phyloP scores from a whole-genome alignment of 2,329 filamentous ascomycete species.

The Ciborinia camelliae region DNA sequence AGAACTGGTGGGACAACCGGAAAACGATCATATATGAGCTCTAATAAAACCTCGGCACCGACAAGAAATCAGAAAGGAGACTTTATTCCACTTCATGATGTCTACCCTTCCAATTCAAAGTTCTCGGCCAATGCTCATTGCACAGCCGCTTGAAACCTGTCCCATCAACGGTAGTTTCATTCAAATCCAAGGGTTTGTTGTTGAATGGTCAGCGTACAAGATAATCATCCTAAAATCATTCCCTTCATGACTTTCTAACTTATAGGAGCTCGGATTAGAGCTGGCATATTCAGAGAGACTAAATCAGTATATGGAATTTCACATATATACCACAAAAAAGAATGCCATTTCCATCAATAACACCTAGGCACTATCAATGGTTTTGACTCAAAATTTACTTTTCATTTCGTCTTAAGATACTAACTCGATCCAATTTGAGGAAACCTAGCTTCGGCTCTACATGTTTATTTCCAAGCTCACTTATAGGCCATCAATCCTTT shows the following conservation, averaged over 20 bases:
- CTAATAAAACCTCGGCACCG: background rate
- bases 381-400: background rate
- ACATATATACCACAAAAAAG: background rate
- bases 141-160: background rate
- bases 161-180: background rate
- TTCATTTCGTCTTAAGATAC: too few relatives aligned
- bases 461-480: background rate
- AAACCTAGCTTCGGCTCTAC: too few relatives aligned
- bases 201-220: background rate
- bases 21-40: background rate
- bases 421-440: too few relatives aligned
- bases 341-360: too few relatives aligned
- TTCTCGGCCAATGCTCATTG: background rate
- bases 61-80: background rate
- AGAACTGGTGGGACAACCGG: background rate
- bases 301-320: background rate
- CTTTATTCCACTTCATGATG: slow-evolving; percentile 1
- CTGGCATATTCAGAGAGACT: background rate
- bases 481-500: background rate
- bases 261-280: background rate
- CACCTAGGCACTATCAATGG: too few relatives aligned
- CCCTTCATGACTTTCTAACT: background rate
- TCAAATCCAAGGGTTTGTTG: background rate
- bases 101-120: background rate
- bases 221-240: background rate